phyloP scores from a whole-genome alignment of 2,329 filamentous ascomycete species.

The Boeremia lycopersici region DNA sequence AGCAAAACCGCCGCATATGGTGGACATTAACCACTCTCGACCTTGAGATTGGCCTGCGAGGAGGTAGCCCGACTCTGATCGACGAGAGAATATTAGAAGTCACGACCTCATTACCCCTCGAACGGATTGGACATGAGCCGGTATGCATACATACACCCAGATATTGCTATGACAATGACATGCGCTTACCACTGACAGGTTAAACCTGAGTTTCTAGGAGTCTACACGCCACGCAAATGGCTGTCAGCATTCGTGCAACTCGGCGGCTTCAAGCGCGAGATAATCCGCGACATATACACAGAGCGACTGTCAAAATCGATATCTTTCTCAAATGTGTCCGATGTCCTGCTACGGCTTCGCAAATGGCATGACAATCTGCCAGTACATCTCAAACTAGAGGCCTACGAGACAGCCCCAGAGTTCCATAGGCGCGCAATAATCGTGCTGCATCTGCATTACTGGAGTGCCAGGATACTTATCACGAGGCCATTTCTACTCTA shows the following conservation, averaged over 20 bases:
- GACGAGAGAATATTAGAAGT: conserved; percentile 43
- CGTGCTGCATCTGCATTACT: conserved; percentile 44
- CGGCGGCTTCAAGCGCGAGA: conserved; percentile 40
- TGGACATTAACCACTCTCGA: conserved; percentile 47
- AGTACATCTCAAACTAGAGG: conserved; percentile 39
- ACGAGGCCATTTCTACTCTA: conserved; percentile 45
- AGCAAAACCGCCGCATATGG: conserved; percentile 46
- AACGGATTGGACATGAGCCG: conserved; percentile 31
- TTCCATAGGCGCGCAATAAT: conserved; percentile 44
- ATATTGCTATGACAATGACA: neutral
- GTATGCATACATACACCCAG: neutral
- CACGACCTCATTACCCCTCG: conserved; percentile 39
- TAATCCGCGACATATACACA: conserved; percentile 44
- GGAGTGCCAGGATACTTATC: conserved; percentile 43
- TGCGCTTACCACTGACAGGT: neutral
- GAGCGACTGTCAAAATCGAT: conserved; percentile 38
- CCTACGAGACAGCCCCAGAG: conserved; percentile 32
- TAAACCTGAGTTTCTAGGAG: conserved; percentile 41
- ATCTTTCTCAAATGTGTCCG: conserved; percentile 44
- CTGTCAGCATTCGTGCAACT: conserved; percentile 39
- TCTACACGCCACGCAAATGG: conserved; percentile 44
- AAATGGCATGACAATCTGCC: conserved; percentile 44
- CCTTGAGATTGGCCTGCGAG: conserved; percentile 44
- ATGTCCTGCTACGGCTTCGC: conserved; percentile 38
- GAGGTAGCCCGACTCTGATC: conserved; percentile 43